Base-by-base conservation (phyloP, 2,329 filamentous ascomycete species). In the Aureobasidium vineae region DNA sequence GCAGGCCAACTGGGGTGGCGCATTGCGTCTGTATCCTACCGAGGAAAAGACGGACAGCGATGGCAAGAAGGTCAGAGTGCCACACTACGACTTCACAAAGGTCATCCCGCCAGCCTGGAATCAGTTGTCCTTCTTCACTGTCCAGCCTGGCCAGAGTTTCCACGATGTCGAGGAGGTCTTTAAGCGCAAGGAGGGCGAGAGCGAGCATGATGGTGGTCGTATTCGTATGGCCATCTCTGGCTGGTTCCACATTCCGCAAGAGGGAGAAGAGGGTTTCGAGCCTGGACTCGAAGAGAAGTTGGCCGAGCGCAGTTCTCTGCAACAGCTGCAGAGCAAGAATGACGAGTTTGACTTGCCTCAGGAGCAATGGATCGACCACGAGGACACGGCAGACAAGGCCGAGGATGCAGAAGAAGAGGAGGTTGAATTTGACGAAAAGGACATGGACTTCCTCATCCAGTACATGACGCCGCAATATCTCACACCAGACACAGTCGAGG, bases 101-200 rank as follows among this genome's bases (percentile, higher is more conserved):
- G 86, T 88, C 49, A 97, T 99, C 68, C 93, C 95, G 0, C 95
- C 95, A 0, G 92, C 93, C 0, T 99, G 94, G 87, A 97, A 98
- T 78, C 95, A 99, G 81, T 84, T 99, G 68, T 95, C 91, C 72
- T 99, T 99, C 85, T 99, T 99, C 77, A 92, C 93, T 21, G 96
- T 99, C 7, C 92, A 97, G 80, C 95, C 95, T 0, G 95, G 95
- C n/a, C 89, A 97, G 83, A 98, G 94, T 77, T 99, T 98, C 79
- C 95, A 99, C 79, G 95, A 99, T 76, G 95, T 99, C 65, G 94
- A 98, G 79, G 95, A 99, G 79, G 95, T 99, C 5, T 98, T 97
- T 79, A 87, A 90, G 75, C 73, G 82, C 80, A 70, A 83, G 75
- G 68, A 82, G 81, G 75, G 84, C 81, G 78, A 43, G 19, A 84